Evolutionary conservation across 768 basidiomycete species (phyloP).

Genomic region (Macrolepiota fuliginosa): DNA sequence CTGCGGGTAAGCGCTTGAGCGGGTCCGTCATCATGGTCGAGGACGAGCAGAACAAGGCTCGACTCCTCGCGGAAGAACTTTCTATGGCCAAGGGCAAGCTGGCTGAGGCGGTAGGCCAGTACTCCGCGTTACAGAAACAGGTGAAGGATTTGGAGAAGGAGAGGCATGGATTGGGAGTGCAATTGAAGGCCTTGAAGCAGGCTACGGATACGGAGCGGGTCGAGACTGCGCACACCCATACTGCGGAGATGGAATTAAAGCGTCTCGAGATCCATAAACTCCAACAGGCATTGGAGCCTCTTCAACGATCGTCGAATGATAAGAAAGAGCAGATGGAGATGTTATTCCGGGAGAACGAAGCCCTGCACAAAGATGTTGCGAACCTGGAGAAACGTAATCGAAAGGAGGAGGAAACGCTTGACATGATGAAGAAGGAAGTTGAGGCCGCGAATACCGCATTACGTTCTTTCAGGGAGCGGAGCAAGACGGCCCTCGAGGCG

Average conservation of each 20-base stretch:
- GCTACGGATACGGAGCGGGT: background rate
- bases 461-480: constrained; percentile 3
- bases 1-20: background rate
- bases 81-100: background rate
- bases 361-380: background rate
- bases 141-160: background rate
- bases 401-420: background rate
- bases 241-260: background rate
- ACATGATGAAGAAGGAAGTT: constrained; percentile 1
- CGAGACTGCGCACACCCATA: background rate
- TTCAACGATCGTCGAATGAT: background rate
- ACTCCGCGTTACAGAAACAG: background rate
- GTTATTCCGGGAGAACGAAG: constrained; percentile 4
- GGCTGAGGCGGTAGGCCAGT: background rate
- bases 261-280: background rate
- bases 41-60: background rate
- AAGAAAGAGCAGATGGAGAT: constrained; percentile 1
- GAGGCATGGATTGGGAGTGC: background rate
- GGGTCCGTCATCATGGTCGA: constrained; percentile 5
- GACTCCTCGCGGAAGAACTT: background rate
- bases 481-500: background rate
- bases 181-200: background rate
- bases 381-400: background rate
- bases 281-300: background rate
- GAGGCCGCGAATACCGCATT: background rate